Conservation (phyloP, 306 rosid genomes). For the Quercus rubra region DNA sequence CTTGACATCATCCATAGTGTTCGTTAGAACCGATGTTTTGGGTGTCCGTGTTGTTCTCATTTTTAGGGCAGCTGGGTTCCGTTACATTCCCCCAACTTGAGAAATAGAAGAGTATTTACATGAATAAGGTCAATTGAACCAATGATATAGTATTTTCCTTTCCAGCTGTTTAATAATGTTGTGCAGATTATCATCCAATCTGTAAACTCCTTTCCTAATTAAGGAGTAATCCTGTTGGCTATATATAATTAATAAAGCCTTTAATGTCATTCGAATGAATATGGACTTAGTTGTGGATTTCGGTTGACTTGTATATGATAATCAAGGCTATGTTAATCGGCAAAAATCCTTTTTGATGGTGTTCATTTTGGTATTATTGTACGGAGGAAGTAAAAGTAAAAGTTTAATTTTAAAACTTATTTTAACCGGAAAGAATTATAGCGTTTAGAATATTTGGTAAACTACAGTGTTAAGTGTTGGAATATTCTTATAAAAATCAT, state of each 20-base stretch:
- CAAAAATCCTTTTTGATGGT: too few relatives aligned
- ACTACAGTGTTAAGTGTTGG: too few relatives aligned
- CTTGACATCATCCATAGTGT: not conserved
- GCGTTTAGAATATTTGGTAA: too few relatives aligned
- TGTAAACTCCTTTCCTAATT: not conserved
- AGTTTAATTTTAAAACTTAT: too few relatives aligned
- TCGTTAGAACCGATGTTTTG: not conserved
- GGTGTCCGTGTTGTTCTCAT: conserved; percentile 10
- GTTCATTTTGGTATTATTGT: too few relatives aligned
- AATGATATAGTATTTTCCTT: not conserved
- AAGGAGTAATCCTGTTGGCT: not conserved
- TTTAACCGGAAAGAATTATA: too few relatives aligned
- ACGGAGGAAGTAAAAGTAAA: too few relatives aligned
- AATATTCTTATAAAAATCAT: too few relatives aligned
- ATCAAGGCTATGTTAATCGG: too few relatives aligned
- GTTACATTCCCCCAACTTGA: not conserved
- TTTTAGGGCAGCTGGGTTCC: conserved; percentile 20
- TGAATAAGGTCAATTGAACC: not conserved
- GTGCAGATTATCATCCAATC: not conserved
- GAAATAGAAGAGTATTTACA: not conserved
- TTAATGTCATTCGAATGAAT: not conserved
- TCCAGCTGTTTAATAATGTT: too few relatives aligned
- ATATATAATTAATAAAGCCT: not conserved
- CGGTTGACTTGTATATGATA: too few relatives aligned
- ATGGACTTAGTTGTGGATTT: too few relatives aligned